phyloP scores from a whole-genome alignment of 1,284 basidiomycete genomes.

The Pholiota adiposa region DNA sequence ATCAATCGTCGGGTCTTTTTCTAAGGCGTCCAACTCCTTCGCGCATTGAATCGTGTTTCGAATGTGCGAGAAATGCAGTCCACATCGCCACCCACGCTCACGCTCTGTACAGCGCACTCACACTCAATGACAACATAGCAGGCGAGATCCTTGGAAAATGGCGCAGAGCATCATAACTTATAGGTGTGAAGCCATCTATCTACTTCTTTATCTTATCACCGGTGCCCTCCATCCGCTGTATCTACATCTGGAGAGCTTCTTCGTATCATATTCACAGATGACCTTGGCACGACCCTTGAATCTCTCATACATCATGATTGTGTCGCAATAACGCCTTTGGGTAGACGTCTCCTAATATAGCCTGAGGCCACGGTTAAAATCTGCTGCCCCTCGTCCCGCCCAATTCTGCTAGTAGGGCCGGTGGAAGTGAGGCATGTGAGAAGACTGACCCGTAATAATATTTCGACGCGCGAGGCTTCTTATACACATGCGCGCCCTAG shows the following conservation, averaged over 20 bases:
- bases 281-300: not conserved
- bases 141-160: not conserved
- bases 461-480: not conserved
- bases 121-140: not conserved
- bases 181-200: not conserved
- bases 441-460: not conserved
- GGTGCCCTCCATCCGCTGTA: not conserved
- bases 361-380: not conserved
- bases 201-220: not conserved
- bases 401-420: not conserved
- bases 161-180: not conserved
- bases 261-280: not conserved
- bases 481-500: not conserved
- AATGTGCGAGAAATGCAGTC: not conserved
- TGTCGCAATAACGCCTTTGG: not conserved
- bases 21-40: not conserved
- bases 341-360: not conserved
- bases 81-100: not conserved
- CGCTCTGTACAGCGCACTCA: not conserved
- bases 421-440: not conserved
- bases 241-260: not conserved
- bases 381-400: not conserved
- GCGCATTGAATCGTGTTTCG: not conserved
- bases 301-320: not conserved
- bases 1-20: not conserved